phyloP scores from a whole-genome alignment of 2,329 filamentous ascomycete species.

The Trichoderma brevicompactum region DNA sequence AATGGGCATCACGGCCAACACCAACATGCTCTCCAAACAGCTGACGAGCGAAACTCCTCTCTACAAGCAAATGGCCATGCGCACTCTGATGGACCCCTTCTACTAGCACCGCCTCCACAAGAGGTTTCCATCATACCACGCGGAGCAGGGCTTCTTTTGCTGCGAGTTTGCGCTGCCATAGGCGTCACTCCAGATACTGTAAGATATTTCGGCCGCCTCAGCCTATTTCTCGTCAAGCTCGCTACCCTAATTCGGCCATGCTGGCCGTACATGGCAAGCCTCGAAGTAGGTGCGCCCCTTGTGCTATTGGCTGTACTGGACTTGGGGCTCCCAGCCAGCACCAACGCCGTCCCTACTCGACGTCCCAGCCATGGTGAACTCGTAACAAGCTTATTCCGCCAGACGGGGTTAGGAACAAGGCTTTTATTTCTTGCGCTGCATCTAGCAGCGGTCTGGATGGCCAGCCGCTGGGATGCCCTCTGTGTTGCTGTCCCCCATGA shows the following conservation, averaged over 20 bases:
- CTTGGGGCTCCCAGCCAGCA: constrained; percentile 47
- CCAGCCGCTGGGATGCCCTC: constrained; percentile 41
- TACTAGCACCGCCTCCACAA: constrained; percentile 55
- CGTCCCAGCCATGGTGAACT: constrained; percentile 31
- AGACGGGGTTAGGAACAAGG: constrained; percentile 41
- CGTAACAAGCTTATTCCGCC: constrained; percentile 31
- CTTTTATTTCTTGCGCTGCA: constrained; percentile 42
- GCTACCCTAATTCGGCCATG: constrained; percentile 68
- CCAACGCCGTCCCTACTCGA: neutral
- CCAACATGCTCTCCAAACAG: constrained; percentile 6
- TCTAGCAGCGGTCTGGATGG: constrained; percentile 43
- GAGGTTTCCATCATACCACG: constrained; percentile 40
- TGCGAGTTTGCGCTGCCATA: constrained; percentile 38
- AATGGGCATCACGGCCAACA: constrained; percentile 10
- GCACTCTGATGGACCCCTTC: constrained; percentile 45
- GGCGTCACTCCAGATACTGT: constrained; percentile 39
- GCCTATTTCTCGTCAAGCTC: constrained; percentile 71
- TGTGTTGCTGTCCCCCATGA: constrained; percentile 39
- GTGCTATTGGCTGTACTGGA: constrained; percentile 72
- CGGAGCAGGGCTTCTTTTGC: constrained; percentile 42
- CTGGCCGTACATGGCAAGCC: constrained; percentile 69
- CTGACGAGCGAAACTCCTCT: constrained; percentile 2
- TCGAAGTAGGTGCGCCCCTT: constrained; percentile 68
- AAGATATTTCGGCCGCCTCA: constrained; percentile 53
- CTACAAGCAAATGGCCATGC: constrained; percentile 26